A percentile compares a stretch with the other conserved stretches of the same genome.
These are phyloP conservation scores for Talaromyces amestolkiae DNA, from an alignment of 2,329 filamentous ascomycete species.

Conservation along the genomic window DNA sequence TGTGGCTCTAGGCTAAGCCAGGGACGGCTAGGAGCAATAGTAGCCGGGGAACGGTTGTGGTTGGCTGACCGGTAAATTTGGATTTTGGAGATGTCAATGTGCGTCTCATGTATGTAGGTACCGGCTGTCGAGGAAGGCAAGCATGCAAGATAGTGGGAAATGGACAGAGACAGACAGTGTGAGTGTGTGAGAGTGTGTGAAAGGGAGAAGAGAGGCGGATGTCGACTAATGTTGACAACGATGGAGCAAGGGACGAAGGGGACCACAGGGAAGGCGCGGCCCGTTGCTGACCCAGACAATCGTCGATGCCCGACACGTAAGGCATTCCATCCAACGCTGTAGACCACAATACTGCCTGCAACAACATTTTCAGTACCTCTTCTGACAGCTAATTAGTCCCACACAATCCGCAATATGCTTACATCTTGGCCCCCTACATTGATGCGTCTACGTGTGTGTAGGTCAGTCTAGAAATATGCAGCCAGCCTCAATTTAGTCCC, in stretches of 20 bases:
- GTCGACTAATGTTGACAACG: not conserved
- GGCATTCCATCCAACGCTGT: not conserved
- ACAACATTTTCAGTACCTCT: not conserved
- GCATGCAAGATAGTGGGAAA: slow-evolving; percentile 3
- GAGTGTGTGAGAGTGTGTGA: not conserved
- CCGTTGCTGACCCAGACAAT: slow-evolving; percentile 18
- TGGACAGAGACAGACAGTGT: not conserved
- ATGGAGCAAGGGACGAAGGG: slow-evolving; percentile 11
- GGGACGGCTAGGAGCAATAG: slow-evolving; percentile 15
- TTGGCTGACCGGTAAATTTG: not conserved
- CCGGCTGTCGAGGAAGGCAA: not conserved
- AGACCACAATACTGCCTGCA: not conserved
- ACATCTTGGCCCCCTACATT: not conserved
- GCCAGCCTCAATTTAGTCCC: not conserved
- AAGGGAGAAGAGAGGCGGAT: not conserved
- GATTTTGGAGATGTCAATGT: not conserved
- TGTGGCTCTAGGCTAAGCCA: slow-evolving; percentile 16
- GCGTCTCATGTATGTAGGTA: slow-evolving; percentile 12
- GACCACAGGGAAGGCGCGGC: slow-evolving; percentile 12
- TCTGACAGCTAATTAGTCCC: not conserved
- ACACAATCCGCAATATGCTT: not conserved
- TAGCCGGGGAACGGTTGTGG: not conserved
- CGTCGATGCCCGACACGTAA: not conserved
- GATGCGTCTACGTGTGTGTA: not conserved
- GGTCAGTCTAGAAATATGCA: not conserved